Evolutionary conservation across 306 rosid species (phyloP).

Genomic region (Quercus bicolor): DNA sequence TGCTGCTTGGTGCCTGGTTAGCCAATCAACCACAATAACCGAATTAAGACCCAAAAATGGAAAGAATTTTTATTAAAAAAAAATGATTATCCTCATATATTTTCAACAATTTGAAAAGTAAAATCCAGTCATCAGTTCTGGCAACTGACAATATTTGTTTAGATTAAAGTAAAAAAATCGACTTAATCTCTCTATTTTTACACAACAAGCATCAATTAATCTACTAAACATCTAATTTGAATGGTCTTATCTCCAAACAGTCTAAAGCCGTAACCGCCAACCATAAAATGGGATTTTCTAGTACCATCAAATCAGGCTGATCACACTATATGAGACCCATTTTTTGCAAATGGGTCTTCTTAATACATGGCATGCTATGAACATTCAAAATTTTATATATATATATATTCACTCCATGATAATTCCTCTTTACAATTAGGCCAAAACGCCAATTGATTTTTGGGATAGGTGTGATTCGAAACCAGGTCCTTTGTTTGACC

Average conservation of each 20-base stretch:
- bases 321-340: background rate
- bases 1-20: constrained; percentile 44
- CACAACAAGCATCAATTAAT: background rate
- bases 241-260: background rate
- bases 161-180: background rate
- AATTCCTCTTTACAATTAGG: too few relatives aligned
- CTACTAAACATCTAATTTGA: background rate
- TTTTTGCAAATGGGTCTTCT: background rate
- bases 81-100: background rate
- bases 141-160: background rate
- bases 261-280: background rate
- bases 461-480: too few relatives aligned
- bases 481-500: too few relatives aligned
- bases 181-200: background rate
- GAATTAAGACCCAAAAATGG: background rate
- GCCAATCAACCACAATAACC: constrained; percentile 27
- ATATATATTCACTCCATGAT: too few relatives aligned
- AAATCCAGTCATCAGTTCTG: background rate
- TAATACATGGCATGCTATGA: background rate
- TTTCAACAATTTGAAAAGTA: background rate
- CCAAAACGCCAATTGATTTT: too few relatives aligned
- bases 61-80: background rate
- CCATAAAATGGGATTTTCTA: background rate
- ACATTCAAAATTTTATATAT: too few relatives aligned
- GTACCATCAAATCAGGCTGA: background rate